Base-by-base conservation (phyloP, 768 basidiomycete genomes). In the Boletus barrowsii region DNA sequence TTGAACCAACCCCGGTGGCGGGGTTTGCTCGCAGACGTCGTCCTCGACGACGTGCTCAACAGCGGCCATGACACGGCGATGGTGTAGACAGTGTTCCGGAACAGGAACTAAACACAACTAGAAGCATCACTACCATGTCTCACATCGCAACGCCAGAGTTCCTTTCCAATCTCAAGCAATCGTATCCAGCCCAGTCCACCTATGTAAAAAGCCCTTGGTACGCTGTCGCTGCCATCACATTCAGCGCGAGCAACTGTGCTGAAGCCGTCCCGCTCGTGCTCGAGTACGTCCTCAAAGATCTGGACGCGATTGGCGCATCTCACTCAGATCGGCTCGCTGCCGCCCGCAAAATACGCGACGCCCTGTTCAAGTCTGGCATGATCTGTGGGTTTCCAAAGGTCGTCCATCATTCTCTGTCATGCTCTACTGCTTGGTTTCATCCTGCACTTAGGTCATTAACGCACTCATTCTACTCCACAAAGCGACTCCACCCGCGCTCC, bases 321-420 rank as follows among this genome's bases (percentile, higher is more conserved):
- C 62, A 68, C 9, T 64, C 72, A 17, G 75, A 83, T 52, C 72
- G 67, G 40, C 62, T 73, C 22, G 42, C 73, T 9, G 71, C 86
- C 3, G 79, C 79, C 37, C 74, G 79, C 49, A 83, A 77, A 59
- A 66, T 86, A n/a, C 73, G 83, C 30, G 86, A 88, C 55, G 80
- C 79, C 1, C 56, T 87, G 6, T 79, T 88, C 70, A 85, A 86
- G 62, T 76, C 80, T 5, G 86, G 83, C 4, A 61, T 84, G 58
- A 73, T 79, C 18, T 72, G 74, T 49, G 86, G 86, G 9, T 82
- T 80, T 60, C 77, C 84, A 3, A 81, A 77, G 71, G 86, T 85
- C 59, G 17, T 20, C 36, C 41, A 26, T 47, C 42, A n/a, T 14
- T 17, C 33, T 1, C 18, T n/a, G 29, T 20, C 26, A 15, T 13